Evolutionary conservation across 176 grass and related monocot species (phyloP), one percentile per base, ranked within the genome.

Genomic region (Pharus latifolius): DNA sequence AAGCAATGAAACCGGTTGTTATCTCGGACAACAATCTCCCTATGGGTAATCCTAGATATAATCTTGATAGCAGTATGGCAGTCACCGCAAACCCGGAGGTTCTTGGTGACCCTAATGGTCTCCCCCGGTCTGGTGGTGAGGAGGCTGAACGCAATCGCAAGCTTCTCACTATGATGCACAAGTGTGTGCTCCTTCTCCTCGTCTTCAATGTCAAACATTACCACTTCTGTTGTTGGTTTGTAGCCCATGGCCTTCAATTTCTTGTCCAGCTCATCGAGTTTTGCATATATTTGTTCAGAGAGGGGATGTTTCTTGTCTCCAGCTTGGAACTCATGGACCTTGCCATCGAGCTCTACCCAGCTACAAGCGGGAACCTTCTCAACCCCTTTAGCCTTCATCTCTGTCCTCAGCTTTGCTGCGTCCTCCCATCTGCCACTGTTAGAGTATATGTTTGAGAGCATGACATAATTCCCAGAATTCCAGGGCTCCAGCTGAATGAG

Each of bases 361-460:
- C 80, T 91, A 68, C 32, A 64, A 12, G 83, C 88, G 60, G 40
- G 88, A 23, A 71, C 64, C 67, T 91, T 91, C 45, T 81, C 55
- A 10, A 91, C 63, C 42, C 76, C 62, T 1, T 80, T 77, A 7
- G 20, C 67, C 62, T 87, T 81, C 88, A 87, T 91, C 64, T 72
- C 67, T 32, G 69, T 34, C 56, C 80, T 84, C 38, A 91, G 80
- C 58, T 84, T 80, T 8, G 80, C 88, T 8, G 84, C 80, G 4
- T 91, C 84, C 22, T 87, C 76, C 88, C 88, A 84, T 74, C 80
- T 74, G 40, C 63, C 37, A 22, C 72, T 81, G 38, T 79, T 87
- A 29, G 84, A 76, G 57, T 91, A 91, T 47, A 91, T 84, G 70
- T 87, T 91, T 6, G 84, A 81, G 45, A 92, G 77, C 71, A 92